Base-by-base conservation (phyloP, 129 eudicot genomes). In the Heracleum sosnowskyi region DNA sequence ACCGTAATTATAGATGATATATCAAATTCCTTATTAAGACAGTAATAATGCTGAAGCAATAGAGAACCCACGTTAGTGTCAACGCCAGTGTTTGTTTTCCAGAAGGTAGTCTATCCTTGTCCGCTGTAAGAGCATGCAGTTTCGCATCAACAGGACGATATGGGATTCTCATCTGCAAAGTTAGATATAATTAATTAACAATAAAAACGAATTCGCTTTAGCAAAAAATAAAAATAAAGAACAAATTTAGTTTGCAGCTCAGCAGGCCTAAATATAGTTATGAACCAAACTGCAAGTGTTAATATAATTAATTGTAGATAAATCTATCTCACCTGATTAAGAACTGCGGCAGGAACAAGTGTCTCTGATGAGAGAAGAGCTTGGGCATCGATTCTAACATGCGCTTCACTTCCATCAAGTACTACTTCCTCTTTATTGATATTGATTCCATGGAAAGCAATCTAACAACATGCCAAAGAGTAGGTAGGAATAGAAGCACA, bases 351-450 rank as follows among this genome's bases (percentile, higher is more conserved):
- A 39, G 97, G 99, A 39, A 79, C 81, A 79, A 96, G 97, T 76
- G 85, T 92, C n/a, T n/a, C n/a, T n/a, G n/a, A n/a, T n/a, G n/a
- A n/a, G n/a, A n/a, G n/a, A n/a, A n/a, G n/a, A n/a, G 96, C 88
- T 79, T 86, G 91, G 79, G 92, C 97, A 85, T 84, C 97, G 26
- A 96, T 84, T 79, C 97, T 83, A 55, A 77, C 88, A 82, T 96
- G 97, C n/a, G 99, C 99, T 76, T 96, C 97, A 87, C 99, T 90
- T 75, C 99, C 99, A 82, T 89, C 91, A 87, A 96, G 93, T 42
- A 92, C 37, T 45, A 91, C 87, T 69, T 92, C 97, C 75, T 84
- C 88, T 82, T 90, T 91, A 81, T 85, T 89, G 76, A 89, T 80
- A 69, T 81, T 85, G 81, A 96, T 88, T 79, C 99, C 99, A 81